Percentiles rank a stretch among this genome's conserved stretches.
phyloP scores from a whole-genome alignment of 805 yeast species.

The Nakazawaea wyomingensis region DNA sequence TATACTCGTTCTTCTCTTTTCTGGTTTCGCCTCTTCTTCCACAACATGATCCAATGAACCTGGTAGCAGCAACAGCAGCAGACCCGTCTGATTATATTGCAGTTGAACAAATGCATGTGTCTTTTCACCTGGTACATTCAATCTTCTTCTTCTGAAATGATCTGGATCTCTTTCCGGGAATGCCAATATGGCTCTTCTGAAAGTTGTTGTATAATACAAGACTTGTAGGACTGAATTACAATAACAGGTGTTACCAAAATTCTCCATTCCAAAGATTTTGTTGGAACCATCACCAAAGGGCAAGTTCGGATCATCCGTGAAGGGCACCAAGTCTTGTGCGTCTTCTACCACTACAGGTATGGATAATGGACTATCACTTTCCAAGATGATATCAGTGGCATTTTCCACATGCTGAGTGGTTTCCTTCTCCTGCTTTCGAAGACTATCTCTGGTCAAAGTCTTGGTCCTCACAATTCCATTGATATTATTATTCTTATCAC shows the following conservation, averaged over 20 bases:
- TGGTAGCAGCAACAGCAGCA: neutral
- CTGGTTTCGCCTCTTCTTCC: neutral
- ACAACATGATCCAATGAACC: neutral
- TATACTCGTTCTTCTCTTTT: slow-evolving; percentile 10
- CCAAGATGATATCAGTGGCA: slow-evolving; percentile 1
- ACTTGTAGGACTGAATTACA: slow-evolving; percentile 92
- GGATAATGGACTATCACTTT: neutral
- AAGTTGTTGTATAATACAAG: slow-evolving; percentile 65
- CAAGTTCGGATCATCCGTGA: slow-evolving; percentile 20
- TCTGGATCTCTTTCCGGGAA: slow-evolving; percentile 36
- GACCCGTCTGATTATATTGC: slow-evolving; percentile 6
- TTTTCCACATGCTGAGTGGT: slow-evolving; percentile 11
- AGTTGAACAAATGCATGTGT: slow-evolving; percentile 31
- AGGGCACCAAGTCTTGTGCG: slow-evolving; percentile 18
- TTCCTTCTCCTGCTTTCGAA: slow-evolving; percentile 8
- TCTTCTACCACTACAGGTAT: slow-evolving; percentile 18
- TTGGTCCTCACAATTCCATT: neutral
- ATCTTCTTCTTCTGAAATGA: slow-evolving; percentile 32
- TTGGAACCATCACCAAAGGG: slow-evolving; percentile 66
- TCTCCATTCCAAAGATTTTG: slow-evolving; percentile 76
- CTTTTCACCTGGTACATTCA: slow-evolving; percentile 33
- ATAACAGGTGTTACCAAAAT: slow-evolving; percentile 90
- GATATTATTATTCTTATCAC: neutral
- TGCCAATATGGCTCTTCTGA: slow-evolving; percentile 51
- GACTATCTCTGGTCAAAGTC: neutral